Base-by-base conservation (phyloP, 1,139 yeast species). In the Candida sojae region DNA sequence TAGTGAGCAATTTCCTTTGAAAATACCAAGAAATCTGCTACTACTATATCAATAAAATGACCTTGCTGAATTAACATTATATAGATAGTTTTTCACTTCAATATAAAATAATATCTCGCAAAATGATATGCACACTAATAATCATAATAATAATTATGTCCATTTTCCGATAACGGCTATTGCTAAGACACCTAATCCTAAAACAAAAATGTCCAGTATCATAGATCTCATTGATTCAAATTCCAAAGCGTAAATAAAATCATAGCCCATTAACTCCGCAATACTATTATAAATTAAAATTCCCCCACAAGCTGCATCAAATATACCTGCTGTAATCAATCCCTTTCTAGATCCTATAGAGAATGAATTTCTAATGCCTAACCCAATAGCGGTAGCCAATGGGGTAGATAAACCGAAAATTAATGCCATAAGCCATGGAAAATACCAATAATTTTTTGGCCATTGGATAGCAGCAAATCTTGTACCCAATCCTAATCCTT, bases 111-210 rank as follows among this genome's bases (percentile, higher is more conserved):
- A 26, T 26, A 26, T 26, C 29, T 3, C 29, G 29, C 29, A 3
- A 26, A 26, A 6, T 26, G 29, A 21, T 17, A 3, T 17, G 21
- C 3, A 17, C 21, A 17, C 2, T 17, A 17, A 17, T 17, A 17
- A 17, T 17, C 2, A 17, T 17, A 17, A 17, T 17, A 17, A 17
- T 17, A 17, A 17, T 48, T 53, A 73, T 28, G 77, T 76, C 78
- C 78, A 73, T 51, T 62, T 67, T 33, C 77, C 78, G 49, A 73
- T 60, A 47, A 73, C 56, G n/a, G 77, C 75, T 77, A 73, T 73
- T 47, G 66, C 59, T 37, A 71, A 71, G 7, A 72, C 68, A 29
- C 76, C 76, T 47, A 66, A 49, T 46, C 66, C 57, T 62, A 71
- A 54, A 43, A 56, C 57, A n/a, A 62, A 43, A 50, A 56, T 67